phyloP scores from a whole-genome alignment of 2,329 filamentous ascomycete genomes.

The Zymoseptoria passerinii region DNA sequence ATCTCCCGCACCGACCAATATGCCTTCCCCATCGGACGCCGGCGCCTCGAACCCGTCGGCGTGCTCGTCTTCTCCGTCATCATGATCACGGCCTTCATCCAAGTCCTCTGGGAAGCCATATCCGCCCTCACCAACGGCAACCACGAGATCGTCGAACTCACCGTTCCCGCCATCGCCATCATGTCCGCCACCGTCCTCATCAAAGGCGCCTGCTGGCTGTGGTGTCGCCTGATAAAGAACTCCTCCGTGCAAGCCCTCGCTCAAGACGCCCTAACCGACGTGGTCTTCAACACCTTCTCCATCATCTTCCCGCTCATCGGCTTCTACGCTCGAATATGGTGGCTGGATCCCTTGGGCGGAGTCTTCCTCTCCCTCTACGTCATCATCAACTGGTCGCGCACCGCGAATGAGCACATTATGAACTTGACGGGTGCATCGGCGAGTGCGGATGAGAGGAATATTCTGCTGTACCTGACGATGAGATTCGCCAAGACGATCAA shows the following conservation, averaged over 20 bases:
- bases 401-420: slow-evolving; percentile 67
- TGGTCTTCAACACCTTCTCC: slow-evolving; percentile 84
- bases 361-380: slow-evolving; percentile 70
- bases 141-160: slow-evolving; percentile 63
- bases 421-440: slow-evolving; percentile 73
- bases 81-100: slow-evolving; percentile 78
- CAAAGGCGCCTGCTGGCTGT: slow-evolving; percentile 76
- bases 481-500: slow-evolving; percentile 82
- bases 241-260: slow-evolving; percentile 75
- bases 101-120: slow-evolving; percentile 65
- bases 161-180: slow-evolving; percentile 63
- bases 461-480: slow-evolving; percentile 85
- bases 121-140: slow-evolving; percentile 53
- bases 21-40: slow-evolving; percentile 68
- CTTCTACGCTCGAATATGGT: slow-evolving; percentile 71
- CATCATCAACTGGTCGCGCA: slow-evolving; percentile 69
- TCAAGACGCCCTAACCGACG: slow-evolving; percentile 61
- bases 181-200: slow-evolving; percentile 76
- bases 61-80: slow-evolving; percentile 76
- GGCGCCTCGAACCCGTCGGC: slow-evolving; percentile 68
- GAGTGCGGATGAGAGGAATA: slow-evolving; percentile 71
- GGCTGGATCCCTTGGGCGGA: slow-evolving; percentile 73
- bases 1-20: slow-evolving; percentile 68
- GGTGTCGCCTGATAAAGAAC: slow-evolving; percentile 79
- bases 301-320: slow-evolving; percentile 78